These are phyloP conservation scores for Talaromyces piceae DNA, from an alignment of 2,329 filamentous ascomycete species.

Conservation along the genomic window DNA sequence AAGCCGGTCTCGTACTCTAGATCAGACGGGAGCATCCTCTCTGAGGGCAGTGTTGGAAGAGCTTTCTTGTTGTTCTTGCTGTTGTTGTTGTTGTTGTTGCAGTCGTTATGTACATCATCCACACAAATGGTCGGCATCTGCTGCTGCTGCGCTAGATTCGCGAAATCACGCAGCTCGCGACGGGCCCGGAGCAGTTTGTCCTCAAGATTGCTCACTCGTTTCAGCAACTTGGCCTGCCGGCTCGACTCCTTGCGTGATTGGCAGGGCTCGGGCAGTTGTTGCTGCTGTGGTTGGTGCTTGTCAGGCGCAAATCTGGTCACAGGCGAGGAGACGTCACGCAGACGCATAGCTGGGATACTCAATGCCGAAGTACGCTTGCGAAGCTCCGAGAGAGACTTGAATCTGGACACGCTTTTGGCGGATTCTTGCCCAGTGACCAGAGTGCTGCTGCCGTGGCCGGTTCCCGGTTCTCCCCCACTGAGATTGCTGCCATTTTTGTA, in stretches of 20 bases:
- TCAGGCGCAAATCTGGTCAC: constrained; percentile 17
- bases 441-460: constrained; percentile 11
- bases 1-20: not conserved
- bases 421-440: constrained; percentile 2
- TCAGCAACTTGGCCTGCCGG: constrained; percentile 50
- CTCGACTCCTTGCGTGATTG: constrained; percentile 51
- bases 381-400: constrained; percentile 29
- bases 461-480: no score
- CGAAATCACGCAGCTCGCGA: constrained; percentile 45
- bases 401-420: constrained; percentile 20
- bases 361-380: constrained; percentile 26
- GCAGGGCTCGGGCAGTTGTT: constrained; percentile 35
- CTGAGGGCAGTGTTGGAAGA: constrained; percentile 40
- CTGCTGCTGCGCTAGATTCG: not conserved
- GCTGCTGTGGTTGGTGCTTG: constrained; percentile 9
- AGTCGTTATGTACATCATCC: constrained; percentile 21
- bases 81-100: not conserved
- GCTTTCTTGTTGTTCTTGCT: constrained; percentile 11
- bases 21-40: constrained; percentile 24
- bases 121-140: constrained; percentile 15
- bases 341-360: constrained; percentile 20
- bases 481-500: no score
- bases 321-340: constrained; percentile 21
- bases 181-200: constrained; percentile 49
- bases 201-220: constrained; percentile 55